These are phyloP conservation scores for Mollisia scopiformis DNA, from an alignment of 2,329 filamentous ascomycete genomes.

Conservation along the genomic window DNA sequence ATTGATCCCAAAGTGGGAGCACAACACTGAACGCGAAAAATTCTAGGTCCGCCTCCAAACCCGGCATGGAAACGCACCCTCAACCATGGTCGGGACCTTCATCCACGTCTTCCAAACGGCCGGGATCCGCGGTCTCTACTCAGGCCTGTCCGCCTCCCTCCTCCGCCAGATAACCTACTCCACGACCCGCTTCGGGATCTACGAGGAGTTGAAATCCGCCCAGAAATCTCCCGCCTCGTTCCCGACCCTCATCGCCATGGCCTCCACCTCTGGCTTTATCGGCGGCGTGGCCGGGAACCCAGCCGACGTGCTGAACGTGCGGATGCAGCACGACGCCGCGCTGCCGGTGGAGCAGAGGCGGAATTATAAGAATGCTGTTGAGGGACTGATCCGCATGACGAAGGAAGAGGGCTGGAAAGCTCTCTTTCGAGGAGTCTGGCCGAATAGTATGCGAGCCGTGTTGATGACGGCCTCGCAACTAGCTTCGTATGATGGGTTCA, in stretches of 20 bases:
- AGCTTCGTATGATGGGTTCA: conserved; percentile 84
- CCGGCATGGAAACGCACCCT: conserved; percentile 73
- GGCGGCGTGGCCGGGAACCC: conserved; percentile 92
- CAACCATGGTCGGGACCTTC: conserved; percentile 85
- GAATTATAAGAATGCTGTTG: conserved; percentile 87
- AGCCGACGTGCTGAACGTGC: conserved; percentile 94
- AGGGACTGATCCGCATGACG: conserved; percentile 87
- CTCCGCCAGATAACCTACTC: conserved; percentile 95
- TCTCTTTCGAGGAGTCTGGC: conserved; percentile 84
- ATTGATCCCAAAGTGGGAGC: background rate
- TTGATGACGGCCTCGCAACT: conserved; percentile 87
- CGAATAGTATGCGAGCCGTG: conserved; percentile 79
- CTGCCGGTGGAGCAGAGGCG: conserved; percentile 74
- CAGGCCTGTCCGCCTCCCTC: conserved; percentile 88
- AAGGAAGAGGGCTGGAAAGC: conserved; percentile 76
- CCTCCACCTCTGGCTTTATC: conserved; percentile 80
- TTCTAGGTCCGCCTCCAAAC: conserved; percentile 83
- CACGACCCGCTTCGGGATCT: conserved; percentile 94
- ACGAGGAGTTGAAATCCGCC: conserved; percentile 85
- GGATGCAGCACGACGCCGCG: conserved; percentile 93
- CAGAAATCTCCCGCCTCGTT: conserved; percentile 63
- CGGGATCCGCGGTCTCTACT: conserved; percentile 82
- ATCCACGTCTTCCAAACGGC: conserved; percentile 76
- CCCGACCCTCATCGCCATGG: conserved; percentile 78
- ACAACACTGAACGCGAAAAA: conserved; percentile 1